phyloP scores from a whole-genome alignment of 1,284 basidiomycete genomes.

The Malassezia slooffiae region DNA sequence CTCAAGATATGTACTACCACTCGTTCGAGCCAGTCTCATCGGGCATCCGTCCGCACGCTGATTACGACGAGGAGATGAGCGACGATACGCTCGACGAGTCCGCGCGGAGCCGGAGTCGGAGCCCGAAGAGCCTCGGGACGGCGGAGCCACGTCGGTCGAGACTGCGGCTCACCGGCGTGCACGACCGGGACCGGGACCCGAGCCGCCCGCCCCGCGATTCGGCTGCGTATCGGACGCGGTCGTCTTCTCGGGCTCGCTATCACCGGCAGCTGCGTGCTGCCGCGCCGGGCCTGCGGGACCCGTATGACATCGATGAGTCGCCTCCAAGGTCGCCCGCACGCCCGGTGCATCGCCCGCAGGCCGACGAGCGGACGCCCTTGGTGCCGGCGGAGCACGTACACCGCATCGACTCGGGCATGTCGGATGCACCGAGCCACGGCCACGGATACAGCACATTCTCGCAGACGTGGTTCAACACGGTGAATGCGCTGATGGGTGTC shows the following conservation, averaged over 20 bases:
- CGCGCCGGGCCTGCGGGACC: slow-evolving; percentile 22
- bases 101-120: slow-evolving; percentile 22
- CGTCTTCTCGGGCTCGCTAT: background rate
- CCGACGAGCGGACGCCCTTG: slow-evolving; percentile 9
- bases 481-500: slow-evolving; percentile 43
- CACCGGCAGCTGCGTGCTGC: slow-evolving; percentile 6
- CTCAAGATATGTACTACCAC: too few relatives aligned
- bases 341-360: too few relatives aligned
- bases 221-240: background rate
- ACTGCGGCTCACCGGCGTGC: background rate
- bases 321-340: too few relatives aligned
- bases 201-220: slow-evolving; percentile 8
- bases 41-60: background rate
- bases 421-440: background rate
- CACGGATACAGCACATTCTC: slow-evolving; percentile 31
- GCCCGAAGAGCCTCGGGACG: slow-evolving; percentile 21
- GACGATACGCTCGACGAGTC: slow-evolving; percentile 17
- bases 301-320: slow-evolving; percentile 17
- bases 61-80: slow-evolving; percentile 4
- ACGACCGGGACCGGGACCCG: slow-evolving; percentile 6
- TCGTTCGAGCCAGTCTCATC: slow-evolving; percentile 6
- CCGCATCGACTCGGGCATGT: background rate
- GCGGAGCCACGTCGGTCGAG: background rate
- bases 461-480: slow-evolving; percentile 45
- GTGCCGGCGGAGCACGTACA: slow-evolving; percentile 9